These are phyloP conservation scores for Phlebopus sp. DNA, from an alignment of 1,284 basidiomycete species.

Conservation along the genomic window DNA sequence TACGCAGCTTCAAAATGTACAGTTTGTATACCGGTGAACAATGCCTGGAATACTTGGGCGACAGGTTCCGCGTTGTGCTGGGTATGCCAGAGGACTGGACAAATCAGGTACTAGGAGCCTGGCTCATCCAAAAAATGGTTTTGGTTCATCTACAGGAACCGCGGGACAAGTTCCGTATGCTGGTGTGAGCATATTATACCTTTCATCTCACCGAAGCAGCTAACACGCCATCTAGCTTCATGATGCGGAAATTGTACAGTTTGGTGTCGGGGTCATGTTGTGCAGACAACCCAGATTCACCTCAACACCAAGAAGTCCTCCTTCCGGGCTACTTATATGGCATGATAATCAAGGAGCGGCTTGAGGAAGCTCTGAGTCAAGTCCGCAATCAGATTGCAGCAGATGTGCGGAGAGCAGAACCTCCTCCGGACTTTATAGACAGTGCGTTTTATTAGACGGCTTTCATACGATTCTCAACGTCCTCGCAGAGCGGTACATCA, in stretches of 20 bases:
- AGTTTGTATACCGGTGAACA: conserved; percentile 87
- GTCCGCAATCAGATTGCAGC: conserved; percentile 71
- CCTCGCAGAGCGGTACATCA: conserved; percentile 73
- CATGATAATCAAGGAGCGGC: conserved; percentile 97
- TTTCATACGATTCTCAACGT: conserved; percentile 8
- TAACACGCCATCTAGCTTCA: conserved; percentile 58
- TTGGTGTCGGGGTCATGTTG: conserved; percentile 90
- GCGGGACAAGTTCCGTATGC: conserved; percentile 95
- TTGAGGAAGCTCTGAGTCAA: conserved; percentile 86
- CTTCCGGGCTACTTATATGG: conserved; percentile 92
- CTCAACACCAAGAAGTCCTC: conserved; percentile 97
- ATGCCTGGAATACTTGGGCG: conserved; percentile 95
- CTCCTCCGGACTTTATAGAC: conserved; percentile 83
- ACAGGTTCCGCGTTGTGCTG: conserved; percentile 95
- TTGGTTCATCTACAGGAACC: conserved; percentile 88
- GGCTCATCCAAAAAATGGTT: conserved; percentile 84
- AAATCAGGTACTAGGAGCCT: conserved; percentile 80
- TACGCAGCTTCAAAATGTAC: conserved; percentile 95
- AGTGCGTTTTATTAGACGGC: conserved; percentile 45
- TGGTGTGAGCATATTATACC: conserved; percentile 61
- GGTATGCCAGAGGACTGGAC: conserved; percentile 93
- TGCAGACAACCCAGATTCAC: conserved; percentile 97
- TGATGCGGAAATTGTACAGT: conserved; percentile 95
- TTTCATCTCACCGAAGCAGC: background rate
- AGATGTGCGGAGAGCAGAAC: conserved; percentile 75